These are phyloP conservation scores for Aspergillus avenaceus DNA, from an alignment of 495 filamentous ascomycete species.

Conservation along the genomic window DNA sequence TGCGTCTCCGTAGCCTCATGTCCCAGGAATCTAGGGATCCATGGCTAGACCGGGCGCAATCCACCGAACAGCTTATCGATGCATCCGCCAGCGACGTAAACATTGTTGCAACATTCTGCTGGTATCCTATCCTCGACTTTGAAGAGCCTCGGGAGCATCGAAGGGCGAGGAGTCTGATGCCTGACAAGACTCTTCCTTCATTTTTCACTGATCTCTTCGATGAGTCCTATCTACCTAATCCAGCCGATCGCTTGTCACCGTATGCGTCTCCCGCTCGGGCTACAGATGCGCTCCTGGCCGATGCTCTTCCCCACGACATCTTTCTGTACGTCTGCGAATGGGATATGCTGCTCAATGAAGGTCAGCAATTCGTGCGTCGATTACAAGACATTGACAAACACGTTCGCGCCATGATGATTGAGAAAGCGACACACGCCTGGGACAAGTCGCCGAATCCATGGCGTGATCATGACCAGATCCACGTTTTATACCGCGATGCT, in stretches of 20 bases:
- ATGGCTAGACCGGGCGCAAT: conserved; percentile 29
- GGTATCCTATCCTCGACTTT: conserved; percentile 85
- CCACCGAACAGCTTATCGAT: conserved; percentile 33
- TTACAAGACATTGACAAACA: conserved; percentile 61
- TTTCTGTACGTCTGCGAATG: conserved; percentile 80
- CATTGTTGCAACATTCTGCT: conserved; percentile 61
- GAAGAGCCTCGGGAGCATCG: conserved; percentile 68
- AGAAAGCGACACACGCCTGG: conserved; percentile 76
- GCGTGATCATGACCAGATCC: conserved; percentile 44
- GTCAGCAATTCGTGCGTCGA: conserved; percentile 60
- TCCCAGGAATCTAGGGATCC: conserved; percentile 22
- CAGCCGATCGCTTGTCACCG: conserved; percentile 48
- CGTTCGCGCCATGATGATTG: conserved; percentile 65
- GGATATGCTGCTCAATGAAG: conserved; percentile 85
- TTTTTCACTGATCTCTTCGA: conserved; percentile 85
- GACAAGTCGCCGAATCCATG: conserved; percentile 82
- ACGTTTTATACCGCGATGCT: conserved; percentile 39
- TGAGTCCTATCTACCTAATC: conserved; percentile 65
- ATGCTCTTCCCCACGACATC: conserved; percentile 58
- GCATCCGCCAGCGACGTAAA: conserved; percentile 32
- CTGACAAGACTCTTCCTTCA: conserved; percentile 67
- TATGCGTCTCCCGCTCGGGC: conserved; percentile 63
- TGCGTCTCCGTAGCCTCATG: conserved; percentile 51
- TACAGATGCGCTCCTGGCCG: conserved; percentile 43
- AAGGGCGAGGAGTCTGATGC: conserved; percentile 59